Conservation (phyloP, 768 basidiomycete species). For the Serendipita sp. region DNA sequence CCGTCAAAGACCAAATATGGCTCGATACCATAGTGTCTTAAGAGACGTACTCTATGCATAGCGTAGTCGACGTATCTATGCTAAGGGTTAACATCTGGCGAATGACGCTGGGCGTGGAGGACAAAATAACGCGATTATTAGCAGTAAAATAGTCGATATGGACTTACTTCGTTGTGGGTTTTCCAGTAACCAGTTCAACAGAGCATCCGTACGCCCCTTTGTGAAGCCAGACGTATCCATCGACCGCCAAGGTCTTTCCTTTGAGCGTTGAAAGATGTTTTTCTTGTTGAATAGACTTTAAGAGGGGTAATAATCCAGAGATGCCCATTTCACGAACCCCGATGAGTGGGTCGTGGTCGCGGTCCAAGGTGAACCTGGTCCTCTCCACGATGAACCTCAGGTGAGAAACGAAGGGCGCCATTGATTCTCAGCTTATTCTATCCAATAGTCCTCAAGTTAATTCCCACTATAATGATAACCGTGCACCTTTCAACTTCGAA, state of each 20-base stretch:
- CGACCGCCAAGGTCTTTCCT: slow-evolving; percentile 77
- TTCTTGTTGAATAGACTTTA: slow-evolving; percentile 75
- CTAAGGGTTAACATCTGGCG: too few species aligned
- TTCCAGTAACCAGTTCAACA: slow-evolving; percentile 74
- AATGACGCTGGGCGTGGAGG: background rate
- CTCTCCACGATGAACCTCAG: too few species aligned
- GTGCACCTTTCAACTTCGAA: too few species aligned
- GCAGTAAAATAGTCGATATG: background rate
- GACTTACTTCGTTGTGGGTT: slow-evolving; percentile 64
- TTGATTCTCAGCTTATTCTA: too few species aligned
- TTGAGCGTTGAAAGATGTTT: slow-evolving; percentile 65
- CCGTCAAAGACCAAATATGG: slow-evolving; percentile 96
- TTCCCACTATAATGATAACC: too few species aligned
- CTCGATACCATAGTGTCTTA: slow-evolving; percentile 67
- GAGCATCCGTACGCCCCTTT: slow-evolving; percentile 82
- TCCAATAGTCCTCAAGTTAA: too few species aligned
- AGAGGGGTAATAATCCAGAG: slow-evolving; percentile 69
- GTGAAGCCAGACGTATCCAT: slow-evolving; percentile 92
- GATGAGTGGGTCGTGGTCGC: too few species aligned
- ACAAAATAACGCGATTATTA: background rate
- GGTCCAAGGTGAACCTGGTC: too few species aligned
- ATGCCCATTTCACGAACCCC: slow-evolving; percentile 56
- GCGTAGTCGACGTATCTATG: slow-evolving; percentile 88
- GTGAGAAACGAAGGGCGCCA: too few species aligned
- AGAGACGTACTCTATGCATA: slow-evolving; percentile 78